A percentile compares a stretch with the other conserved stretches of the same genome.
phyloP scores from a whole-genome alignment of 495 filamentous ascomycete species.

The Bacidia rubella region DNA sequence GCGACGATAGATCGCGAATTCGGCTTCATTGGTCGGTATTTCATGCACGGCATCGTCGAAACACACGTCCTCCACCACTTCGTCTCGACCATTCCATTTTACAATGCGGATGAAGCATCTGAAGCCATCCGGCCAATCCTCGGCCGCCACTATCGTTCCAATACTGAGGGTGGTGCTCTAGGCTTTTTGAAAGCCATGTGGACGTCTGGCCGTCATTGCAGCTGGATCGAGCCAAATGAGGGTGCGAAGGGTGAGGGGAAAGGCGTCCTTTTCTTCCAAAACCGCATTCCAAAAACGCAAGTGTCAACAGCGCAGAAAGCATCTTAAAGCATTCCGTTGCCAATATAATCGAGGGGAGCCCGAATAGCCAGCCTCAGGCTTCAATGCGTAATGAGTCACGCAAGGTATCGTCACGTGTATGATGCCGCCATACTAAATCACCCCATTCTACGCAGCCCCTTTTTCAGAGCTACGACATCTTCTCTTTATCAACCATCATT shows the following conservation, averaged over 20 bases:
- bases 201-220: slow-evolving; percentile 36
- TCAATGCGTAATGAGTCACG: neutral
- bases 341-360: no score
- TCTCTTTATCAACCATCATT: neutral
- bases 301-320: neutral
- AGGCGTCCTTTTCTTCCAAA: slow-evolving; percentile 43
- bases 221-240: slow-evolving; percentile 50
- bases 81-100: slow-evolving; percentile 48
- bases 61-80: slow-evolving; percentile 50
- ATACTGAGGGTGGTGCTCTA: slow-evolving; percentile 35
- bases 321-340: no score
- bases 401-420: neutral
- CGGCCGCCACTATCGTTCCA: slow-evolving; percentile 42
- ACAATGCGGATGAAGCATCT: slow-evolving; percentile 46
- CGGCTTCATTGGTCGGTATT: slow-evolving; percentile 43
- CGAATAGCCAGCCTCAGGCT: no score
- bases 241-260: slow-evolving; percentile 43
- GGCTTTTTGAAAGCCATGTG: slow-evolving; percentile 44
- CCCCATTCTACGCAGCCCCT: no score
- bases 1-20: slow-evolving; percentile 50
- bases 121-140: slow-evolving; percentile 46
- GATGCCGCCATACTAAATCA: no score
- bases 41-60: slow-evolving; percentile 50
- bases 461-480: neutral
- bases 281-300: slow-evolving; percentile 19